Evolutionary conservation across 768 basidiomycete species (phyloP), one percentile per base, ranked within the genome.

Genomic region (Tricholomella constricta): DNA sequence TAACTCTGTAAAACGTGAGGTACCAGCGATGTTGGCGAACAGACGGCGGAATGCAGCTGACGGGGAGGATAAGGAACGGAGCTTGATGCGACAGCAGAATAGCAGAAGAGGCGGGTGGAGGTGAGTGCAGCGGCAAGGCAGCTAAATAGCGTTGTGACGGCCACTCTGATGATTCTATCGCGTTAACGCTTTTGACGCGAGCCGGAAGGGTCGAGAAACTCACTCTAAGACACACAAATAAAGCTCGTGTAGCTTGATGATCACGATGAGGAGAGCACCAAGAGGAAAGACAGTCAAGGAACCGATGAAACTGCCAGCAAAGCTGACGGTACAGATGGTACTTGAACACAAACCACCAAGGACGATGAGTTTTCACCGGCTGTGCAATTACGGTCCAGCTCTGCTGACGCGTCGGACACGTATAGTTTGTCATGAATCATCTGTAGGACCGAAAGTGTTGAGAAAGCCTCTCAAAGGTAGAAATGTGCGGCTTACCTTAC

Each of bases 381-480:
- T 73, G 55, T 91, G 89, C 45, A 83, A 61, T 31, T 85, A 83
- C 45, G 78, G 72, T 92, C 88, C n/a, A 94, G 76, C 46, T 81
- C 77, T 15, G 75, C 70, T 2, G 83, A 84, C 1, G 91, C 92
- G 26, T 85, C 84, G 5, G 86, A 83, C 12, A 91, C 91, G 0
- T 84, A 85, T 43, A 88, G 74, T 36, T 83, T 76, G 63, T 94
- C 91, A 59, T 92, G 89, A n/a, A 92, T 91, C 58, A 93, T 90
- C 81, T 87, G 55, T n/a, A n/a, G 12, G 31, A 22, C 14, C 12
- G 23, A 15, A 22, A 38, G 29, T 12, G 36, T n/a, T 6, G 54
- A 23, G 26, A 47, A 32, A 36, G 32, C n/a, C n/a, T 12, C 43
- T 12, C 31, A 5, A 20, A 6, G 3, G 19, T 2, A 7, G 41